phyloP scores from a whole-genome alignment of 768 basidiomycete species.

The Rhodotorula diobovata region DNA sequence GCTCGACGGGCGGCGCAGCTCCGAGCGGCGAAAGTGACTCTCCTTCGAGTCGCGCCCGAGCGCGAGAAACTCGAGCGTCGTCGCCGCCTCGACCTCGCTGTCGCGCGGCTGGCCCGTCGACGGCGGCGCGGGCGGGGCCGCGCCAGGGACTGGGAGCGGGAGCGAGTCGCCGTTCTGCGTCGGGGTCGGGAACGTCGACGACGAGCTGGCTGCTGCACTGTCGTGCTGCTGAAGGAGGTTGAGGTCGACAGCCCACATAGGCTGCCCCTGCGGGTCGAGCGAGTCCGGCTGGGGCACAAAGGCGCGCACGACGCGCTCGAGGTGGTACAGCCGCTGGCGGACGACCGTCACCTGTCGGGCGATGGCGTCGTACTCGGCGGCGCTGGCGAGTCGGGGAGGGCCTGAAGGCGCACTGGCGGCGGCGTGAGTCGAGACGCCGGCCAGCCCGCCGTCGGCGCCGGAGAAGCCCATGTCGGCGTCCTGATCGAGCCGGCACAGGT shows the following conservation, averaged over 20 bases:
- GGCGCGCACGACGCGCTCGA: conserved; percentile 21
- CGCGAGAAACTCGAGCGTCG: conserved; percentile 35
- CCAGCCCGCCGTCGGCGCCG: not conserved
- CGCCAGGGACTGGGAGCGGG: not conserved
- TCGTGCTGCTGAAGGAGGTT: not conserved
- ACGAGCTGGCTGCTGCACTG: not conserved
- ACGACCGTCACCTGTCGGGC: conserved; percentile 18
- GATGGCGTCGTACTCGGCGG: conserved; percentile 26
- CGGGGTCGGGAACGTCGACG: not conserved
- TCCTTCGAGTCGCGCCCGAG: conserved; percentile 38
- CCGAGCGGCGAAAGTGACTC: conserved; percentile 32
- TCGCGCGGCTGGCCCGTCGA: conserved; percentile 2
- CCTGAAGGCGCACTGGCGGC: no score
- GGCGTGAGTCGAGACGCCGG: not conserved
- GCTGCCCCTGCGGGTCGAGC: conserved; percentile 12
- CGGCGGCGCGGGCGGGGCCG: not conserved
- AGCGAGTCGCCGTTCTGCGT: not conserved
- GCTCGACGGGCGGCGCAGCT: conserved; percentile 9
- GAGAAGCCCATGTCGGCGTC: conserved; percentile 15
- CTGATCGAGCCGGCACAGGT: conserved; percentile 23
- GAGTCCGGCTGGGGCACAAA: conserved; percentile 17
- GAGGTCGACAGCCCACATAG: conserved; percentile 17
- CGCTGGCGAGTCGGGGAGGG: conserved; percentile 11
- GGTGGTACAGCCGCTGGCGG: conserved; percentile 26
- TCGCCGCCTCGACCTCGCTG: conserved; percentile 35